These are phyloP conservation scores for Ilyonectria sp. DNA, from an alignment of 2,329 filamentous ascomycete genomes.

Conservation along the genomic window DNA sequence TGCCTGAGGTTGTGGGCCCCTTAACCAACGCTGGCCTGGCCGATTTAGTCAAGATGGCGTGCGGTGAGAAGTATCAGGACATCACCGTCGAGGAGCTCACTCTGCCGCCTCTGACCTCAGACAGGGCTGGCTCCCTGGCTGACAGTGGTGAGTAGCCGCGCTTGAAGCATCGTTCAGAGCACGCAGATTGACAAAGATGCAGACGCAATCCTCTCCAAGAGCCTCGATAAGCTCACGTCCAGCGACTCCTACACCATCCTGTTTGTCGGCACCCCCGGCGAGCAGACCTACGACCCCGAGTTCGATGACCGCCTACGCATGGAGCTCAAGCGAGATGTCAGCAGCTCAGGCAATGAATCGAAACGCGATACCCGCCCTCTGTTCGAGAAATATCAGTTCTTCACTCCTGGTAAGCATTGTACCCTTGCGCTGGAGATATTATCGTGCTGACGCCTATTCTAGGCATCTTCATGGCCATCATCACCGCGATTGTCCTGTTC, in stretches of 20 bases:
- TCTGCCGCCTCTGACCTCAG: conserved; percentile 58
- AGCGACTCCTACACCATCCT: conserved; percentile 79
- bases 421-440: neutral
- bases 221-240: conserved; percentile 57
- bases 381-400: conserved; percentile 96
- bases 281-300: conserved; percentile 74
- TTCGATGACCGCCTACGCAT: conserved; percentile 76
- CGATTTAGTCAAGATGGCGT: conserved; percentile 63
- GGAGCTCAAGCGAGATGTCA: conserved; percentile 78
- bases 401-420: conserved; percentile 79
- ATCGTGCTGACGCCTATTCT: conserved; percentile 21
- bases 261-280: conserved; percentile 76
- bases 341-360: conserved; percentile 56
- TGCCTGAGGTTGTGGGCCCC: conserved; percentile 72
- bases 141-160: conserved; percentile 61
- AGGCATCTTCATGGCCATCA: conserved; percentile 92
- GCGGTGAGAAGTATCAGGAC: conserved; percentile 57
- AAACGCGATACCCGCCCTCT: conserved; percentile 66
- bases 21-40: conserved; percentile 59
- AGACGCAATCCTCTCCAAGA: conserved; percentile 68
- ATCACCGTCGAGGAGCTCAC: conserved; percentile 58
- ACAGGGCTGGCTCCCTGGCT: conserved; percentile 61
- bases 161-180: neutral
- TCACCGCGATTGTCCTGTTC: conserved; percentile 80
- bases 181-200: conserved; percentile 8